Evolutionary conservation across 805 yeast species (phyloP), one percentile per base, ranked within the genome.

Genomic region (Candida ovalis): DNA sequence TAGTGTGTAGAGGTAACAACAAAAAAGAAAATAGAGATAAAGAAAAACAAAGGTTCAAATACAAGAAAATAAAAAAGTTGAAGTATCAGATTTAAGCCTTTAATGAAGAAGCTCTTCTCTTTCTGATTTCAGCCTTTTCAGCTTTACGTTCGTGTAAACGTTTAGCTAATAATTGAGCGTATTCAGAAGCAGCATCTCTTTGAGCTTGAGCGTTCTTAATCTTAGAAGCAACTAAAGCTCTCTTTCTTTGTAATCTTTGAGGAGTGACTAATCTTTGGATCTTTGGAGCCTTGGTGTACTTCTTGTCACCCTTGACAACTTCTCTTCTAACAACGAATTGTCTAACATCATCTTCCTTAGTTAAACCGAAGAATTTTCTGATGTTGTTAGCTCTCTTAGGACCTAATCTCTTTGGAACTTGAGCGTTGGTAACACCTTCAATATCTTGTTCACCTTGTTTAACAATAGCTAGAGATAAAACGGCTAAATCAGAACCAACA

Each of bases 341-440:
- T 73, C 88, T 83, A 61, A 87, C 92, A 69, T 88, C 96, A 69
- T 87, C 95, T 75, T 87, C 96, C 81, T 88, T 87, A 78, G 95
- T 73, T 69, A 89, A 86, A 80, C 97, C 98, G 73, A 88, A 94
- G 96, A 94, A 94, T 80, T 94, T 92, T 87, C 98, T 91, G 78
- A 94, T 94, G 92, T 92, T 79, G 95, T 90, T 92, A 72, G 99
- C 99, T 87, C 99, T 90, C 96, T 94, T 94, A 79, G 99, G 99
- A 72, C 99, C 99, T 73, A 94, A 86, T 84, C 98, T 91, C 86
- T 92, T 94, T 80, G 99, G 97, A 71, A 86, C 85, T 73, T 91
- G 84, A 70, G 82, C 69, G 75, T 94, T 95, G 69, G 99, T 94
- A 70, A 94, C 81, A 76, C 99, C 99, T 68, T 79, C 96, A 63